Evolutionary conservation across 805 yeast species (phyloP).

Genomic region (Yamadazyma laniorum): DNA sequence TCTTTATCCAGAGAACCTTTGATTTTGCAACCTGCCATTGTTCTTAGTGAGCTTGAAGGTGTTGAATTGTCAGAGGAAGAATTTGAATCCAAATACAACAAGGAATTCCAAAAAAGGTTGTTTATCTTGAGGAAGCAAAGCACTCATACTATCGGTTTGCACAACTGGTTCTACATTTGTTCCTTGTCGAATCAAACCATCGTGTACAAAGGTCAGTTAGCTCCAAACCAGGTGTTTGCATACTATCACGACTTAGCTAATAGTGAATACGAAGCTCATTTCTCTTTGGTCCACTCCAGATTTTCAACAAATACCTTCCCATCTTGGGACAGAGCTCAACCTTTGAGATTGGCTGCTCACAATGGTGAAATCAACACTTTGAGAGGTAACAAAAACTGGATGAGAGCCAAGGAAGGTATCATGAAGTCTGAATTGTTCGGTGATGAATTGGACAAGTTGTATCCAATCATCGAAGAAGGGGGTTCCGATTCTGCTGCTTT

Average conservation of each 20-base stretch:
- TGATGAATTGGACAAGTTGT: slow-evolving; percentile 84
- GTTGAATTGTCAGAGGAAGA: slow-evolving; percentile 43
- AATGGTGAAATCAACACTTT: slow-evolving; percentile 97
- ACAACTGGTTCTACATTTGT: slow-evolving; percentile 97
- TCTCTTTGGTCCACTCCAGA: slow-evolving; percentile 95
- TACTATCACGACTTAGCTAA: slow-evolving; percentile 91
- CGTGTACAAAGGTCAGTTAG: slow-evolving; percentile 96
- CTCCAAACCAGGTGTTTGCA: slow-evolving; percentile 93
- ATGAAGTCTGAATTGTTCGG: slow-evolving; percentile 87
- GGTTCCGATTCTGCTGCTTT: slow-evolving; percentile 98
- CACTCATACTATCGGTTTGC: slow-evolving; percentile 86
- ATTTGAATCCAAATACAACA: slow-evolving; percentile 54
- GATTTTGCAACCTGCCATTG: slow-evolving; percentile 90
- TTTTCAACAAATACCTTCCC: slow-evolving; percentile 98
- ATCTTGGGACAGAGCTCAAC: slow-evolving; percentile 99
- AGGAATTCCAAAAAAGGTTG: slow-evolving; percentile 76
- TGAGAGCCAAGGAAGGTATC: slow-evolving; percentile 97
- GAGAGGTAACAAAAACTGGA: slow-evolving; percentile 98
- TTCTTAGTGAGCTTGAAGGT: slow-evolving; percentile 43
- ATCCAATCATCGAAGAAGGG: slow-evolving; percentile 96
- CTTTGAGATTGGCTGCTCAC: slow-evolving; percentile 95
- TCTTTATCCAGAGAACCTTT: slow-evolving; percentile 90
- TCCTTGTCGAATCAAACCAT: slow-evolving; percentile 85
- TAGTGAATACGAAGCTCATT: slow-evolving; percentile 90
- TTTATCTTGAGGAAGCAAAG: slow-evolving; percentile 87